phyloP scores from a whole-genome alignment of 768 basidiomycete genomes.

The Tremella yokohamensis region DNA sequence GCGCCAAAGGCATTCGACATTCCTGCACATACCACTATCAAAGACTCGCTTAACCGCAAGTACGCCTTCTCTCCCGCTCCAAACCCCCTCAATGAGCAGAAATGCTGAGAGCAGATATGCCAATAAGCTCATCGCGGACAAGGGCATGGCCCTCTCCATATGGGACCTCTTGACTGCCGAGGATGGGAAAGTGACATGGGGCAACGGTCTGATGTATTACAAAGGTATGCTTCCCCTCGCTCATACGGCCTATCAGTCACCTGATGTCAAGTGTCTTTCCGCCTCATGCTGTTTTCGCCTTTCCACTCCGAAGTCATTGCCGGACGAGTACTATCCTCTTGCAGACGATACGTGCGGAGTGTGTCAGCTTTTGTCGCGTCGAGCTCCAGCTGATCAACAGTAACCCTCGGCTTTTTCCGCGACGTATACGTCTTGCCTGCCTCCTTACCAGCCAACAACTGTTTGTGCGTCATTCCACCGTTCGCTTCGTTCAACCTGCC shows the following conservation, averaged over 20 bases:
- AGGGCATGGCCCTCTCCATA: conserved; percentile 84
- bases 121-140: conserved; percentile 73
- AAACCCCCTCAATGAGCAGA: background rate
- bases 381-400: conserved; percentile 53
- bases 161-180: conserved; percentile 82
- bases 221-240: conserved; percentile 59
- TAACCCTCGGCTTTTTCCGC: conserved; percentile 86
- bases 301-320: conserved; percentile 85
- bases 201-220: conserved; percentile 93
- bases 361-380: conserved; percentile 44
- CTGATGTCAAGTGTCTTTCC: conserved; percentile 66
- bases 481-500: background rate
- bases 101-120: conserved; percentile 59
- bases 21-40: conserved; percentile 73
- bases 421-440: conserved; percentile 79
- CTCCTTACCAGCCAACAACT: conserved; percentile 70
- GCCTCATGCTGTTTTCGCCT: conserved; percentile 85
- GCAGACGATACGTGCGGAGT: conserved; percentile 81
- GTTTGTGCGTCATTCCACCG: conserved; percentile 44
- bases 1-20: conserved; percentile 79
- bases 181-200: conserved; percentile 89
- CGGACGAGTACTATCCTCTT: conserved; percentile 81
- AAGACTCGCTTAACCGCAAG: conserved; percentile 85
- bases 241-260: background rate
- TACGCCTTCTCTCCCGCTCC: conserved; percentile 17